Conservation (phyloP, 2,329 filamentous ascomycete species). For the Coniochaeta sp. region DNA sequence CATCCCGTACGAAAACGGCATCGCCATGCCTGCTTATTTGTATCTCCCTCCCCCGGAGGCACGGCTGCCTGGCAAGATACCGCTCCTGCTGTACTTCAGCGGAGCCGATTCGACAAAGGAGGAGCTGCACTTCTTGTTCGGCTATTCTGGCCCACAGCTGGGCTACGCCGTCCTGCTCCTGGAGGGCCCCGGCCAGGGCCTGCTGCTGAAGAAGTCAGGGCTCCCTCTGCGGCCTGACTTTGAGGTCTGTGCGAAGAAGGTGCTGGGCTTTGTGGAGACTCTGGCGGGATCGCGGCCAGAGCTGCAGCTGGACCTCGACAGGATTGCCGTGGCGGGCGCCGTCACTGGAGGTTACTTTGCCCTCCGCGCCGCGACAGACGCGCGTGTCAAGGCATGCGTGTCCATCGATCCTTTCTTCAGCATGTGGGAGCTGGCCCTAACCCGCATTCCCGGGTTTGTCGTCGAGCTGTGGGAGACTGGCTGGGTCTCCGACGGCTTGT, state of each 20-base stretch:
- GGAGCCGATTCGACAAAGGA: slow-evolving; percentile 24
- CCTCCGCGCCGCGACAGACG: slow-evolving; percentile 31
- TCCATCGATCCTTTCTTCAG: slow-evolving; percentile 27
- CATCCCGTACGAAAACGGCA: slow-evolving; percentile 21
- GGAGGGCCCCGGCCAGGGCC: slow-evolving; percentile 30
- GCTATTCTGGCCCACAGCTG: slow-evolving; percentile 9
- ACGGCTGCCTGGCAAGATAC: slow-evolving; percentile 14
- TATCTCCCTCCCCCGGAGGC: slow-evolving; percentile 15
- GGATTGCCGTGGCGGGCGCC: slow-evolving; percentile 13
- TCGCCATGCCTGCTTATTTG: slow-evolving; percentile 16
- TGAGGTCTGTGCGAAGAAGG: slow-evolving; percentile 15
- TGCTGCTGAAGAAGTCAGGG: slow-evolving; percentile 15
- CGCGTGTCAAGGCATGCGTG: slow-evolving; percentile 35
- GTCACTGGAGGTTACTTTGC: slow-evolving; percentile 31
- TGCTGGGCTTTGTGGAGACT: slow-evolving; percentile 13
- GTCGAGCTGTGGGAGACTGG: slow-evolving; percentile 17
- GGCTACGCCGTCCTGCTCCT: slow-evolving; percentile 31
- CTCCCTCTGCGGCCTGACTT: slow-evolving; percentile 18
- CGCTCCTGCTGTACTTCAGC: slow-evolving; percentile 17
- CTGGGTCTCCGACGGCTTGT: slow-evolving; percentile 18
- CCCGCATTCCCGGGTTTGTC: slow-evolving; percentile 15
- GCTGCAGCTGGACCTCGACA: slow-evolving; percentile 15
- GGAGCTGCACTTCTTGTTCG: slow-evolving; percentile 21
- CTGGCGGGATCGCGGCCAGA: slow-evolving; percentile 6
- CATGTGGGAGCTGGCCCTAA: slow-evolving; percentile 18